Base-by-base conservation (phyloP, 2,329 filamentous ascomycete species). In the Microcyclosporella mali region DNA sequence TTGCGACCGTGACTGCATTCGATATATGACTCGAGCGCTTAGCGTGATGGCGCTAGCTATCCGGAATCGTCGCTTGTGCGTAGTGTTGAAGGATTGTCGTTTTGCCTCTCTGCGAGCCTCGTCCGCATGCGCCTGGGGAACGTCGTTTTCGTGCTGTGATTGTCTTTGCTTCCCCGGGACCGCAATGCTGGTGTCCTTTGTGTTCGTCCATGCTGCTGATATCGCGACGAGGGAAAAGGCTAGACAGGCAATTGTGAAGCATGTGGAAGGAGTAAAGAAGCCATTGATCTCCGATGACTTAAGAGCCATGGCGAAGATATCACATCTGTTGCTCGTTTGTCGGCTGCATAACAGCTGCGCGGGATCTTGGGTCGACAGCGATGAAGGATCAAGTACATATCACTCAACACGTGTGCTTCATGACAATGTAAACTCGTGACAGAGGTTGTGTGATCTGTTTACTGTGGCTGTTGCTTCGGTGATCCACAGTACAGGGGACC, bases 221-320 rank as follows among this genome's bases (percentile, higher is more conserved):
- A 56, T 41, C 3, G 55, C 55, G 2, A 58, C 40, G 14, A 54
- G 34, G 6, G 56, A 57, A 34, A 58, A 55, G 9, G 53, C 50
- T 15, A 53, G 45, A 31, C 56, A 58, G 4, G 56, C 55, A 11
- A 58, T 40, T 7, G 47, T 49, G 42, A 56, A 58, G 38, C 43
- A 56, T 25, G 50, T 56, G 10, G 50, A 48, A 17, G 56, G 54
- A 28, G 47, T 45, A 37, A 57, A 41, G 46, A 52, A 45, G 19
- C 43, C 31, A 30, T 28, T 33, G 3, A 39, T 11, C 16, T 46
- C 44, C 30, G 36, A 15, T 32, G 9, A 9, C 21, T 25, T 25
- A 9, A 25, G 9, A 25, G 6, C 9, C 21, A 25, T 25, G 21
- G 21, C 21, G 21, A 9, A 25, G 4, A 9, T 25, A 25, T 25